A percentile compares a stretch with the other conserved stretches of the same genome.
phyloP scores from a whole-genome alignment of 2,329 filamentous ascomycete species.

The Chaetomium strumarium region DNA sequence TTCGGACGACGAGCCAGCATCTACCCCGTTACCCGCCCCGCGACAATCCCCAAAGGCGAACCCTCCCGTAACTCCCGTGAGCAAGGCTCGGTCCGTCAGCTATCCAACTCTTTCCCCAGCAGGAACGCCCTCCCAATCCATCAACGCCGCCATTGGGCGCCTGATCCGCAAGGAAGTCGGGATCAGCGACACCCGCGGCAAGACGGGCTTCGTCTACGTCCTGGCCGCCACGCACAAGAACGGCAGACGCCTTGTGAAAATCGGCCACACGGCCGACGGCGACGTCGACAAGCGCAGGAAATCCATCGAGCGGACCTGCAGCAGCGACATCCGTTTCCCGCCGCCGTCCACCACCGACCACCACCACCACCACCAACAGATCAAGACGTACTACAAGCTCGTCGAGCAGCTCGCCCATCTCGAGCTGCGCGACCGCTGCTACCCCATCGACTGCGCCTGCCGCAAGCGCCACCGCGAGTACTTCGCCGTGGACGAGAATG shows the following conservation, averaged over 20 bases:
- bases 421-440: not conserved
- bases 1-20: too few species aligned
- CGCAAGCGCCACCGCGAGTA: not conserved
- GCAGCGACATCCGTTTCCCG: too few species aligned
- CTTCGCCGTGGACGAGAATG: not conserved
- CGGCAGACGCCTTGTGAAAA: constrained; percentile 2
- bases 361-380: not conserved
- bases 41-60: too few species aligned
- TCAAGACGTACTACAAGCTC: not conserved
- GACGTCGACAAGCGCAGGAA: not conserved
- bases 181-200: not conserved
- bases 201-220: constrained; percentile 6
- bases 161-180: not conserved
- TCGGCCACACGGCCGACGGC: constrained; percentile 1
- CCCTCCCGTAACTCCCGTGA: too few species aligned
- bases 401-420: constrained; percentile 2
- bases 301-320: not conserved
- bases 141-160: not conserved
- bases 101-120: not conserved
- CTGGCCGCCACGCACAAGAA: not conserved
- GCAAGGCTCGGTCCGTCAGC: too few species aligned
- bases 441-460: not conserved
- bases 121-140: not conserved
- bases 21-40: too few species aligned
- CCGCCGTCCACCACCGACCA: not conserved